Evolutionary conservation across 345 rosid genomes (phyloP).

Genomic region (Capsella bursapastoris): DNA sequence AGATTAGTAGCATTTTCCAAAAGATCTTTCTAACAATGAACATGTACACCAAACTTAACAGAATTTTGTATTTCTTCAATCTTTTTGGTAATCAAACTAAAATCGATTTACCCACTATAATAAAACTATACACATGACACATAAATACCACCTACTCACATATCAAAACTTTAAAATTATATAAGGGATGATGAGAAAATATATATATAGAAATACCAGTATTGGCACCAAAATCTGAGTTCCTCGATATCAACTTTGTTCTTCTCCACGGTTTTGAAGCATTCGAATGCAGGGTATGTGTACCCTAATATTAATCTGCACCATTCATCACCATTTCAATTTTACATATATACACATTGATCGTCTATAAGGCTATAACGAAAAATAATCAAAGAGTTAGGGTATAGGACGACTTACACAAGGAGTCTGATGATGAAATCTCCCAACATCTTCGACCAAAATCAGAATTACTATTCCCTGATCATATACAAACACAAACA

Average conservation of each 20-base stretch:
- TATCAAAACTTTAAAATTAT: neutral
- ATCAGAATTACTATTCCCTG: conserved; percentile 46
- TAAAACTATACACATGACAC: neutral
- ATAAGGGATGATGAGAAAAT: neutral
- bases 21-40: neutral
- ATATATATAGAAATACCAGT: conserved; percentile 56
- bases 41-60: neutral
- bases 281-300: conserved; percentile 91
- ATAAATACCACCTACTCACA: no score
- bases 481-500: neutral
- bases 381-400: neutral
- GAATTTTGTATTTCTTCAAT: neutral
- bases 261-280: conserved; percentile 85
- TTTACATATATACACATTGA: neutral
- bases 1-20: neutral
- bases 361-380: neutral
- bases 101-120: neutral
- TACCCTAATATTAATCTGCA: conserved; percentile 82
- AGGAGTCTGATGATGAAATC: conserved; percentile 63
- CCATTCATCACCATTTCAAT: conserved; percentile 10
- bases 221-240: conserved; percentile 94
- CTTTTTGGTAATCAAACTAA: neutral
- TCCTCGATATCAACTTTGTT: conserved; percentile 75
- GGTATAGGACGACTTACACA: conserved; percentile 53
- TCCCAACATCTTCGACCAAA: conserved; percentile 65